Evolutionary conservation across 1,284 basidiomycete species (phyloP), one percentile per base, ranked within the genome.

Genomic region (Mycena citricolor): DNA sequence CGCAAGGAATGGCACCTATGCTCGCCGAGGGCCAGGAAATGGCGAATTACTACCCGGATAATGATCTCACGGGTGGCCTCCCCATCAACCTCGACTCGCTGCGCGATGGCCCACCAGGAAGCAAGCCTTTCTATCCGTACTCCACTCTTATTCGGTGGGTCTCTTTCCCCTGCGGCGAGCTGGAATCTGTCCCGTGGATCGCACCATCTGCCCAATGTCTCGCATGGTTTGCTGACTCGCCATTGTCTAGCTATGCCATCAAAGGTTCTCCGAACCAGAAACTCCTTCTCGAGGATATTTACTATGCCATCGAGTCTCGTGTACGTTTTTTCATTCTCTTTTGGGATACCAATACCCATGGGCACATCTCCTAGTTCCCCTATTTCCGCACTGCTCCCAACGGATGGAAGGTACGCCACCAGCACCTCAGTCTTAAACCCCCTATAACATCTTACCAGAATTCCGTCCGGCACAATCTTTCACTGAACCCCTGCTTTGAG

Each of bases 401-500:
- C 48, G 87, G 87, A 17, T 90, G 87, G 87, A 90, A 90, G 74
- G 87, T 88, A 57, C 73, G 10, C 64, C 59, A 61, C 56, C 49
- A 39, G 10, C 23, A 19, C 47, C 23, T 47, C 14, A 42, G 22
- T 39, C 50, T 50, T 57, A 52, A 57, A 60, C 54, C 64, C 53
- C 42, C 52, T 42, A 43, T 40, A 48, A 29, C 48, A 53, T n/a
- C n/a, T n/a, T n/a, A n/a, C 17, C 59, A 97, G 85, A 95, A 95
- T 64, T 95, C 93, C 30, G 92, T 97, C 54, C 84, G 93, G 36
- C 93, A 95, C 68, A 95, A 94, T 58, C 76, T 97, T 16, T 94
- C 90, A 7, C 76, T 95, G 51, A 95, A 95, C 62, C 90, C 92
- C 51, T 94, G 90, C 57, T 94, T 94, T 62, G 85, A 93, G 63